Evolutionary conservation across 768 basidiomycete genomes (phyloP).

Genomic region (Phlebiopsis gigantea): DNA sequence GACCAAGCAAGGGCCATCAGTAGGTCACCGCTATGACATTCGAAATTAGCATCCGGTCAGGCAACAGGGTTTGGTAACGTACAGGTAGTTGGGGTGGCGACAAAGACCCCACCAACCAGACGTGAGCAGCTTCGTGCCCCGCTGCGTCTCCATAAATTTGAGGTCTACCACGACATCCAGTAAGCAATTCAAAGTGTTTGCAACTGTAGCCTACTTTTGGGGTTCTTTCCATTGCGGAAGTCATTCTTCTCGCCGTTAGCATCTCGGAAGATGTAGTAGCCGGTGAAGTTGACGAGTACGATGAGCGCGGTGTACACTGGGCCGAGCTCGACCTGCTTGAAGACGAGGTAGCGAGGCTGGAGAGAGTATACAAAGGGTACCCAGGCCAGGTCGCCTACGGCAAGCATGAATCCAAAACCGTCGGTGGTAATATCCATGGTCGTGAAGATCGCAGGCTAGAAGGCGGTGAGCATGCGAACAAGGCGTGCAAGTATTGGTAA

Average conservation of each 20-base stretch:
- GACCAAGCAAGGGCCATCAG: conserved; percentile 93
- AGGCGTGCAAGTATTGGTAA: neutral
- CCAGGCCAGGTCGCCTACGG: conserved; percentile 88
- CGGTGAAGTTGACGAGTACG: conserved; percentile 57
- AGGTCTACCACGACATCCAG: conserved; percentile 46
- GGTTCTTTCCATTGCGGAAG: conserved; percentile 90
- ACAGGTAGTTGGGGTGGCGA: conserved; percentile 91
- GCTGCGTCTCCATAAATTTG: conserved; percentile 70
- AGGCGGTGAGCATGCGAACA: neutral
- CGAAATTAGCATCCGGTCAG: neutral
- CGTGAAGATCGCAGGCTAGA: neutral
- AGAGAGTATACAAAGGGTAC: conserved; percentile 93
- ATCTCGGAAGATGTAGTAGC: conserved; percentile 87
- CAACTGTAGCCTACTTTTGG: conserved; percentile 58
- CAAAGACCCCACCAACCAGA: conserved; percentile 98
- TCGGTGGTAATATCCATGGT: conserved; percentile 95
- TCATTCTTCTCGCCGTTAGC: conserved; percentile 94
- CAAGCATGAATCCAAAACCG: conserved; percentile 98
- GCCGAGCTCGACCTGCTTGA: conserved; percentile 77
- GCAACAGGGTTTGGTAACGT: conserved; percentile 19
- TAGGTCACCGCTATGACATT: conserved; percentile 61
- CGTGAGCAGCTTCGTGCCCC: conserved; percentile 86
- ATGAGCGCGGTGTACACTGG: conserved; percentile 50
- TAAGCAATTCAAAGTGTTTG: neutral
- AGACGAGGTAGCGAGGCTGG: conserved; percentile 94